Evolutionary conservation across 2,329 filamentous ascomycete genomes (phyloP).

Genomic region (Ophiostoma triangulosporum): DNA sequence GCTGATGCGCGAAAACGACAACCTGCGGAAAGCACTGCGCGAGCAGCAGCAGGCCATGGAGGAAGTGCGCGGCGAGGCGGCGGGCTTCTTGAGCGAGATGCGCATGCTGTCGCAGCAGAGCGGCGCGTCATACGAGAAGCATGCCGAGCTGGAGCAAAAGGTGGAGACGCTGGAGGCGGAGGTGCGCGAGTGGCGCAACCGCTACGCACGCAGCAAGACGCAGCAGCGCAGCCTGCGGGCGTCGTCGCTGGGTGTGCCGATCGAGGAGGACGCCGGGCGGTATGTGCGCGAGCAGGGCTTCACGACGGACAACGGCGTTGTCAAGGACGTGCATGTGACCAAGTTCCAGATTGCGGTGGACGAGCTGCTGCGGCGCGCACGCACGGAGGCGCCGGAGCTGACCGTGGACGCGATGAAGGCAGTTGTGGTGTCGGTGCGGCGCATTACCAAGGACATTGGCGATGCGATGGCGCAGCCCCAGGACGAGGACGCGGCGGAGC

Average conservation of each 20-base stretch:
- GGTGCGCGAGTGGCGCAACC: constrained; percentile 77
- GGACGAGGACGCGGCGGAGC: constrained; percentile 39
- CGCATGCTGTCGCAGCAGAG: constrained; percentile 69
- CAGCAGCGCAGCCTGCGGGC: constrained; percentile 71
- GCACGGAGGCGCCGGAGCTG: constrained; percentile 56
- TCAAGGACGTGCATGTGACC: constrained; percentile 86
- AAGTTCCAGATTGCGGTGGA: constrained; percentile 93
- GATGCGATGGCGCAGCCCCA: constrained; percentile 31
- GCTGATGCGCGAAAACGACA: constrained; percentile 54
- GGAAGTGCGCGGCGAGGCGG: constrained; percentile 73
- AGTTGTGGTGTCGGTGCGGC: constrained; percentile 69
- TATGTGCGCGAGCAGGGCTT: constrained; percentile 54
- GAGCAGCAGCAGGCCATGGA: constrained; percentile 75
- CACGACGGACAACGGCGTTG: constrained; percentile 56
- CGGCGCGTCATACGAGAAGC: constrained; percentile 63
- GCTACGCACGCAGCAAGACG: constrained; percentile 78
- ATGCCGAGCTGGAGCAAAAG: constrained; percentile 62
- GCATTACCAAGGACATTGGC: constrained; percentile 71
- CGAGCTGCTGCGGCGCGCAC: constrained; percentile 68
- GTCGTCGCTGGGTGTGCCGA: constrained; percentile 60
- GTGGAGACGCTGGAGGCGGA: constrained; percentile 69
- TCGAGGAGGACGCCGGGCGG: constrained; percentile 56
- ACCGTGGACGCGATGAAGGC: constrained; percentile 78
- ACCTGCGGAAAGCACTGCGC: constrained; percentile 48
- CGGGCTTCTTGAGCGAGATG: constrained; percentile 81